These are phyloP conservation scores for Gnomoniopsis sp. DNA, from an alignment of 2,329 filamentous ascomycete species.

Conservation along the genomic window DNA sequence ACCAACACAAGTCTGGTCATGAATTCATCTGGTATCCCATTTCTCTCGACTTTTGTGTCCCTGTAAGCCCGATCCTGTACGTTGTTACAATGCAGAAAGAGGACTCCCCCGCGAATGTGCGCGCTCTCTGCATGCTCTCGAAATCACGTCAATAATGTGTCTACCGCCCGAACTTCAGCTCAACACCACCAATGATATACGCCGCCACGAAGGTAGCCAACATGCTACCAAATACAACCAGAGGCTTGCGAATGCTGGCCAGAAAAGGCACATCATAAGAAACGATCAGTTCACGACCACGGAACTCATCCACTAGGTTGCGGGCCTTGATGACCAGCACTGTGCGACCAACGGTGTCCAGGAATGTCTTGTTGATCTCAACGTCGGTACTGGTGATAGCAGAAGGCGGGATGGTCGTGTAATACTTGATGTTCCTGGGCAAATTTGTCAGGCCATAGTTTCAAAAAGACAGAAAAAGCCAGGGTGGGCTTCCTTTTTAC, in stretches of 20 bases:
- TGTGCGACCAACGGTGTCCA: conserved; percentile 89
- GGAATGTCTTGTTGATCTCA: conserved; percentile 78
- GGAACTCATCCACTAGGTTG: conserved; percentile 87
- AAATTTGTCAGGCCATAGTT: conserved; percentile 34
- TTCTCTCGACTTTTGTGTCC: conserved; percentile 6
- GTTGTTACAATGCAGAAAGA: conserved; percentile 9
- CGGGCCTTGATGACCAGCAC: conserved; percentile 73
- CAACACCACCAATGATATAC: conserved; percentile 74
- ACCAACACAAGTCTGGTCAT: not conserved
- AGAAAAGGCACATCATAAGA: conserved; percentile 80
- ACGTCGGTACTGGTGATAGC: conserved; percentile 56
- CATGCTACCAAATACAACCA: conserved; percentile 73
- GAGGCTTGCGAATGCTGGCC: conserved; percentile 78
- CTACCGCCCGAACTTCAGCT: conserved; percentile 67
- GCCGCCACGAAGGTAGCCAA: conserved; percentile 70
- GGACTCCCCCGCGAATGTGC: not conserved
- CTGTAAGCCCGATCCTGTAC: conserved; percentile 1
- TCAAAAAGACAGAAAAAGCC: not conserved
- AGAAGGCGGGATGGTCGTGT: conserved; percentile 65
- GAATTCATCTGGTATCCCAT: conserved; percentile 7
- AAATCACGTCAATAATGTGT: not conserved
- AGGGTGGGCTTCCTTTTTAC: conserved; percentile 29
- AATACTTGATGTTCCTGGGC: conserved; percentile 73
- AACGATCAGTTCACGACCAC: conserved; percentile 79
- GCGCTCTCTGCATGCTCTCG: not conserved